Evolutionary conservation across 768 basidiomycete species (phyloP), one percentile per base, ranked within the genome.

Genomic region (Rubroboletus pulcherrimus): DNA sequence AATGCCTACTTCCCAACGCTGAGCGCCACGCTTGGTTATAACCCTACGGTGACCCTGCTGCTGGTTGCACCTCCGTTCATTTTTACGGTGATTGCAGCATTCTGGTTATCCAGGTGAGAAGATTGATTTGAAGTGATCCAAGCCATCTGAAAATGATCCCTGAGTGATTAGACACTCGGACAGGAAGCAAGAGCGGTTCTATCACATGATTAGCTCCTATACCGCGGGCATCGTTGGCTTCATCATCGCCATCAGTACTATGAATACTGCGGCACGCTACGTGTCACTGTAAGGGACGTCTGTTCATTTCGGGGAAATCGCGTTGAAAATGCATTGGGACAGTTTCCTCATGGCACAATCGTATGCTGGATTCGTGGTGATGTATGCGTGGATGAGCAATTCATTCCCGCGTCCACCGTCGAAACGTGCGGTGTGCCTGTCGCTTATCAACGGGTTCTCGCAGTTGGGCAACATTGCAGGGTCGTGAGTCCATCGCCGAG

Each of bases 381-480:
- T 89, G 63, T 60, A 71, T 59, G 73, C 78, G 19, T 81, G 80
- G 82, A 73, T 82, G 57, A 77, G 73, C 53, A 81, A 77, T 61
- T 77, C 78, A 26, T 77, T 95, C 71, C 84, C 90, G 37, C 83
- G 86, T 19, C 86, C 93, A 8, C 83, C 91, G 1, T 83, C 86
- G 34, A 95, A 94, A 71, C 85, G 93, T 21, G 89, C 92, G 3
- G 87, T 93, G 19, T 86, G 85, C 17, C 75, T 95, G 43, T 90
- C 91, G 1, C 71, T 90, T 55, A 82, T 93, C 64, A 93, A 94
- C 69, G 83, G 83, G 48, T 84, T 91, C 67, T 87, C 88, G 24
- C 87, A 91, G 66, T 75, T 91, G 7, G 93, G 92, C 0, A 95
- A 95, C 72, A 76, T 97, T 44, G 75, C 84, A 48, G 93, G 93